Evolutionary conservation across 768 basidiomycete species (phyloP).

Genomic region (Imleria badia): DNA sequence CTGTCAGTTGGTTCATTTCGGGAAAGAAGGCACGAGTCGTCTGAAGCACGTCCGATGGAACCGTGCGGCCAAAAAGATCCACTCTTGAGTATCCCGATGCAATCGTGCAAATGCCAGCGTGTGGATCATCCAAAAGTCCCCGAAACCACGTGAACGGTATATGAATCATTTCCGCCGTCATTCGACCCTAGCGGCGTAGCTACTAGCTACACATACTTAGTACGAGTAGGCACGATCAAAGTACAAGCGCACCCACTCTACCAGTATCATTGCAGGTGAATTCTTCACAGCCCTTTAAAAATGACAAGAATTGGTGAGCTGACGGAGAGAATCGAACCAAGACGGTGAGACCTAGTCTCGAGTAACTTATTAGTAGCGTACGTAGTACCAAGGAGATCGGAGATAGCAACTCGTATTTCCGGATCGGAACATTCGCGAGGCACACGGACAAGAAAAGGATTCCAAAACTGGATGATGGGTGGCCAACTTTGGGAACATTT

Average conservation of each 20-base stretch:
- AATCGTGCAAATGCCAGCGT: conserved; percentile 17
- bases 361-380: no score
- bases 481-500: no score
- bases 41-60: conserved; percentile 20
- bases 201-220: no score
- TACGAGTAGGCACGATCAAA: not conserved
- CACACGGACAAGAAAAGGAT: conserved; percentile 17
- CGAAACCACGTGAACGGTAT: not conserved
- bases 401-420: not conserved
- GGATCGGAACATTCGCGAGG: conserved; percentile 16
- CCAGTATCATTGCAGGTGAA: not conserved
- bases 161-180: not conserved
- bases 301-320: not conserved
- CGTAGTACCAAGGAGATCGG: not conserved
- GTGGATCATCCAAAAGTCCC: not conserved
- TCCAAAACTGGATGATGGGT: conserved; percentile 10
- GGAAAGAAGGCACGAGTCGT: not conserved
- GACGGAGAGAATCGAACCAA: not conserved
- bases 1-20: not conserved
- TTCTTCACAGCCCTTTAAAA: not conserved
- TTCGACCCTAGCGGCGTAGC: not conserved
- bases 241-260: not conserved
- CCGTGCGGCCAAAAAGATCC: conserved; percentile 11
- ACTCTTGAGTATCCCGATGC: conserved; percentile 14
- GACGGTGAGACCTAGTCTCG: no score